Evolutionary conservation across 257 asterid genomes (phyloP), one percentile per base, ranked within the genome.

Genomic region (Solanum tarijense): DNA sequence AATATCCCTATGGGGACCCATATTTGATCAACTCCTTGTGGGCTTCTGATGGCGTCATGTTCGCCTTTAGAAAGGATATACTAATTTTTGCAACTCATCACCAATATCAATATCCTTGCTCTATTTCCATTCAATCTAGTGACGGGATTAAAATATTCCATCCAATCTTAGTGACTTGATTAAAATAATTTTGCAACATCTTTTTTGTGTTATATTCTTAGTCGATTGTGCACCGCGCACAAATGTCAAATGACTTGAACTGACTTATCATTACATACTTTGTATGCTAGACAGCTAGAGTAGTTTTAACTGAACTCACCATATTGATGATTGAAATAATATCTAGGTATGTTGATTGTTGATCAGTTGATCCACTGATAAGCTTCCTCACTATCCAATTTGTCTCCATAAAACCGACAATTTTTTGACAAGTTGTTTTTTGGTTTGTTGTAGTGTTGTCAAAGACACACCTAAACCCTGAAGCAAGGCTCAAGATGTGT

Each of bases 1-100:
- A 93, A 93, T 60, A 96, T 92, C 6, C 96, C 98, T 18, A 92
- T 86, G 10, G 98, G 97, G 91, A 93, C 3, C 98, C 98, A 91
- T 91, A 92, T 29, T 88, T 91, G 68, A 65, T 89, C 86, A 94
- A 89, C 89, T 94, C 98, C 86, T 91, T 86, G 92, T 93, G 93
- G 65, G 96, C 97, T 6, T 41, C 72, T 2, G 86, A 27, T 21
- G 58, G 71, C 35, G 46, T 78, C 79, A 14, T 6, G 11, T 41
- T 84, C 18, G 79, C 68, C 87, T 23, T 35, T 41, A 41, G 16
- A n/a, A 35, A 86, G 14, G 72, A 65, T n/a, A 65, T 65, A 11
- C 31, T 18, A 27, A n/a, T 65, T 65, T 65, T n/a, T 65, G 18
- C 72, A n/a, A 62, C 31, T 74, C 82, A 75, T 36, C 82, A 73